Evolutionary conservation across 306 rosid genomes (phyloP), one percentile per base, ranked within the genome.

Genomic region (Comarum palustre): DNA sequence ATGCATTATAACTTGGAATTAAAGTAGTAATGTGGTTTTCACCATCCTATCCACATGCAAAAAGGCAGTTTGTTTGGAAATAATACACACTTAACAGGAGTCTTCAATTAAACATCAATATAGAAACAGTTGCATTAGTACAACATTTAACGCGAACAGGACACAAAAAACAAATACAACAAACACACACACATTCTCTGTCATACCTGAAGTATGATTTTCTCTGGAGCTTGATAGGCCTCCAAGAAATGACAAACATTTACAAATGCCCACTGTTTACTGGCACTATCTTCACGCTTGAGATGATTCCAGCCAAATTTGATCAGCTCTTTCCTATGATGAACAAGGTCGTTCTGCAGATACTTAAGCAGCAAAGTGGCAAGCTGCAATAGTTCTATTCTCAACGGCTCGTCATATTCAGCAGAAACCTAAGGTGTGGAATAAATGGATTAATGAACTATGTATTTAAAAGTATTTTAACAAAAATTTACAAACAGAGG

Each of bases 301-400:
- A 95, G 93, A 91, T 95, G 99, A 81, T 95, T 95, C 99, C 99
- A 95, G 66, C 99, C 99, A 88, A 95, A 95, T 84, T 95, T 95
- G 77, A 95, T 95, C 66, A 95, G 82, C 80, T 95, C 99, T 86
- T 95, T 95, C 77, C 99, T 86, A 62, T 95, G 99, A 87, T 90
- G 91, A 59, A 95, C 99, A 9, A 95, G 96, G 82, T 95, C 97
- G 81, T 73, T 95, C 80, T 95, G 99, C 71, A 95, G 97, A 87
- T 95, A 88, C 84, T 95, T 95, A 64, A 95, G 97, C 69, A 95
- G 99, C 79, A 91, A 81, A 81, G 99, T 91, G 71, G 99, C 97
- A 31, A 95, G 96, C 84, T 95, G 99, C 90, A 95, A 78, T 32
- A 95, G 89, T 77, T 95, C 99, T 77, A 95, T 91, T 82, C 97